Evolutionary conservation across 2,329 filamentous ascomycete genomes (phyloP), one percentile per base, ranked within the genome.

Genomic region (Coleophoma eucalyptorum): DNA sequence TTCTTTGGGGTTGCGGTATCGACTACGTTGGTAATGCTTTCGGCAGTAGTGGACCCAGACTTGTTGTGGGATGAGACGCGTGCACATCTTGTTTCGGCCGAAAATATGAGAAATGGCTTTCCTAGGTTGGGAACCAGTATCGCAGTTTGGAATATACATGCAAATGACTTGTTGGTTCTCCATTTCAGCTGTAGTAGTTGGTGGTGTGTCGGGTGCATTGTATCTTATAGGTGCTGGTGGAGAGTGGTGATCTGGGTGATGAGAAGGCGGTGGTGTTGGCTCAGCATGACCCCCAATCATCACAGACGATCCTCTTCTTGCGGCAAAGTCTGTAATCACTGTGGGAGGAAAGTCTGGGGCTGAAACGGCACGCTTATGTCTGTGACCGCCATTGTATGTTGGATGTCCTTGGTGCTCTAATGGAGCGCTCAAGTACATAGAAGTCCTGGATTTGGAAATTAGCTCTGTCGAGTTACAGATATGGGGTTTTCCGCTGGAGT

Each of bases 31-130:
- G 65, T 94, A 94, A 62, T 92, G 87, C 64, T 92, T 92, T 34
- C 89, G 81, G 66, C 90, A 94, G 64, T 82, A 86, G 61, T 86
- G 81, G 0, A 90, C 81, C 88, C 88, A 93, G 2, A 89, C 79
- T 19, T 80, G 69, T 5, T 79, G 70, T 0, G 87, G 87, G 45
- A 94, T 89, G 42, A 77, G 74, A 33, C 85, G 78, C 1, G 89
- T 94, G 61, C 83, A 86, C 7, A 80, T 75, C 69, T 94, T 94
- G 74, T 94, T 94, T 35, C 90, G 81, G 19, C 89, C 89, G 59
- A 93, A 93, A 50, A 92, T 80, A 62, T 94, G 88, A 0, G 87
- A 90, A 52, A 93, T 86, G 5, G 86, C 83, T 69, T 93, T 93
- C 44, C 89, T 81, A 20, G 78, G 77, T 50, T 80, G 76, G 5